These are phyloP conservation scores for Protomyces gravidus DNA, from an alignment of 1,139 yeast species.

Conservation along the genomic window DNA sequence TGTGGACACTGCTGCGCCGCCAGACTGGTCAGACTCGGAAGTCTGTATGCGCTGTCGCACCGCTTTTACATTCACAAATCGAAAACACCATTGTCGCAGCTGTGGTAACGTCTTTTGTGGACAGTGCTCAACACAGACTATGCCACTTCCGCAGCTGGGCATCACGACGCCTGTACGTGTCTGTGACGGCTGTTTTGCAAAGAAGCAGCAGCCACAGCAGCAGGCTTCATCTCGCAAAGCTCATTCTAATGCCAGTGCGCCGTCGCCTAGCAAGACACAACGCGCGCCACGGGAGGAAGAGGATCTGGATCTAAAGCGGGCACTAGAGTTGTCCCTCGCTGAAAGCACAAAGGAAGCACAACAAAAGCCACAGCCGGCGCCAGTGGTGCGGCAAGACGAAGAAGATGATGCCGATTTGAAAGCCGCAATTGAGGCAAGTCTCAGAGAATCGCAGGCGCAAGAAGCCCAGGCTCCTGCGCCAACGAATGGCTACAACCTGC, in stretches of 20 bases:
- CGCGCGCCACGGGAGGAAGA: conserved; percentile 28
- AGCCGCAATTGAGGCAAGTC: conserved; percentile 93
- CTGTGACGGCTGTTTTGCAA: conserved; percentile 72
- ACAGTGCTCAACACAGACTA: conserved; percentile 65
- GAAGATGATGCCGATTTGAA: conserved; percentile 86
- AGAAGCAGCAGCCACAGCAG: conserved; percentile 4
- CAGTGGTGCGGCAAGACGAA: conserved; percentile 42
- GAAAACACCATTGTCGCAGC: conserved; percentile 94
- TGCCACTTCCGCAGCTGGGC: conserved; percentile 77
- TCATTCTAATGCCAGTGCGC: conserved; percentile 30
- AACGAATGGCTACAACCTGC: conserved; percentile 3
- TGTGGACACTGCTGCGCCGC: conserved; percentile 88
- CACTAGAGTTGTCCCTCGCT: conserved; percentile 70
- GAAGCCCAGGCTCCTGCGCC: conserved; percentile 32
- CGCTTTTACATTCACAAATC: conserved; percentile 70
- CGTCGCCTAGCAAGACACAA: conserved; percentile 36
- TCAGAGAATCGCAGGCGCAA: conserved; percentile 58
- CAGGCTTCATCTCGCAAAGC: conserved; percentile 27
- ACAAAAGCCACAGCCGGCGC: conserved; percentile 28
- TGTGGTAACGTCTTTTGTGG: conserved; percentile 96
- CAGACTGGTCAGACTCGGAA: conserved; percentile 95
- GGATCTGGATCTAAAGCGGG: conserved; percentile 63
- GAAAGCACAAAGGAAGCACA: conserved; percentile 43
- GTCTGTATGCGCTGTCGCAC: conserved; percentile 92
- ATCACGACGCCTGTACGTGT: conserved; percentile 86